phyloP scores from a whole-genome alignment of 2,329 filamentous ascomycete genomes.

The Aureobasidium melanogenum region DNA sequence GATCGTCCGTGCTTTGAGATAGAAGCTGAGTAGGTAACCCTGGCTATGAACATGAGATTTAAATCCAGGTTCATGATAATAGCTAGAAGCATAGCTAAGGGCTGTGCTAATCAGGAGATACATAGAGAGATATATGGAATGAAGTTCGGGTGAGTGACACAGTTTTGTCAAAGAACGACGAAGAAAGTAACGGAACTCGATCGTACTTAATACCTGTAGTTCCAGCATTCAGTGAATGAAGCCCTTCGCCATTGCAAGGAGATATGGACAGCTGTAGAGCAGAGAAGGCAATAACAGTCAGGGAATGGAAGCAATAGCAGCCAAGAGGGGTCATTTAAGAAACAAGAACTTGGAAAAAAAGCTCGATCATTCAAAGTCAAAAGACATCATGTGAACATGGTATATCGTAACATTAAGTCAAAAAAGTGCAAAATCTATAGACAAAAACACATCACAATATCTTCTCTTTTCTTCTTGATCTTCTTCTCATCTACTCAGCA shows the following conservation, averaged over 20 bases:
- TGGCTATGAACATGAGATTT: background rate
- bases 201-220: background rate
- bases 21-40: background rate
- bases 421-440: background rate
- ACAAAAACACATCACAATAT: background rate
- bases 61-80: accelerated
- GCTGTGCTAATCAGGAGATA: background rate
- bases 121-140: background rate
- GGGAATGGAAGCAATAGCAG: background rate
- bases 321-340: too few relatives aligned
- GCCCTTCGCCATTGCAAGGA: background rate
- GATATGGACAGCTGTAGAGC: background rate
- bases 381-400: background rate
- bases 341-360: background rate
- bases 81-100: background rate
- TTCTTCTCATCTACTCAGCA: background rate
- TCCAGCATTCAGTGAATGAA: background rate
- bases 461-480: background rate
- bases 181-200: too few relatives aligned
- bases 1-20: background rate
- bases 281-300: background rate
- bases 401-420: background rate
- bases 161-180: too few relatives aligned
- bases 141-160: too few relatives aligned
- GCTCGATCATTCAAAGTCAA: background rate